Evolutionary conservation across 106 monocot species (phyloP), one percentile per base, ranked within the genome.

Genomic region (Xerophyta viscosa): DNA sequence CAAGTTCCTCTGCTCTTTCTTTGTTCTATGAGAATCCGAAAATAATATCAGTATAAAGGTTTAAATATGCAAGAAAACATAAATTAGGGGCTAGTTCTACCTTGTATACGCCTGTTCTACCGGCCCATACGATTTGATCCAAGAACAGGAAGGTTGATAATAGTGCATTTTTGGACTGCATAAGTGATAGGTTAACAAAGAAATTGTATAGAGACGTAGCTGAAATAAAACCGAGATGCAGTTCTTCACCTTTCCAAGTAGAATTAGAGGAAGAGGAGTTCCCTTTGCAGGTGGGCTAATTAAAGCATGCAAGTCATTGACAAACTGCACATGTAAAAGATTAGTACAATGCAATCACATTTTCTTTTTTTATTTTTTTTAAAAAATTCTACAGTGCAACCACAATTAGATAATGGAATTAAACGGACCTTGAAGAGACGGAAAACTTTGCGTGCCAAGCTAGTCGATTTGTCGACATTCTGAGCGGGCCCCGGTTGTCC

Each of bases 121-220:
- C 79, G 21, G 62, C 55, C 98, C 98, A 98, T 18, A 98, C 89
- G 46, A 98, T 73, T 75, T 98, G 98, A 71, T 98, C 98, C 62
- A 98, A 74, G 65, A 98, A 78, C 25, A 98, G 66, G 74, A 86
- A 98, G 46, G 90, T 77, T 23, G 98, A 90, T 12, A 90, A 27
- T 60, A 90, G 50, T 41, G 98, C 89, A 77, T 98, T 98, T 69
- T 90, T 98, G 56, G 86, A 85, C 98, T 98, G 73, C 27, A 72
- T 28, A 41, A 41, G 48, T 13, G 18, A 27, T 12, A 62, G 29
- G 15, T 3, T 30, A 7, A 36, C 7, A 62, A 24, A 6, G 6
- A 37, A 36, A 7, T 11, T 20, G 12, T 5, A 29, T 29, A 8
- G 28, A 20, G 20, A 19, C 36, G 6, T 33, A 21, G n/a, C 31